Conservation (phyloP, 306 rosid species). For the Fragaria iinumae region DNA sequence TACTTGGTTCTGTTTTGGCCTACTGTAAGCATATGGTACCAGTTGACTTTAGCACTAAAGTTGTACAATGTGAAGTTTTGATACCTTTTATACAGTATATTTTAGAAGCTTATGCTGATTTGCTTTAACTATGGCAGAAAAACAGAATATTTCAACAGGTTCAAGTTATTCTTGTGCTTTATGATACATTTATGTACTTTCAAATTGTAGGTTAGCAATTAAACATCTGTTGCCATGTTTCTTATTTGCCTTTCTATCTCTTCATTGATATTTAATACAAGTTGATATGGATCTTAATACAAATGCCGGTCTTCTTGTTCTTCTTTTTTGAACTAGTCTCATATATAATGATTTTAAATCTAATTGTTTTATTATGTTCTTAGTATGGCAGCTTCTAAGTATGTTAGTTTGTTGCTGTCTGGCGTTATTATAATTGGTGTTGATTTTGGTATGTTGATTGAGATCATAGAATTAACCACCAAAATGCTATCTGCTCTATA, state of each 20-base stretch:
- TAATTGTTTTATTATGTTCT: not conserved
- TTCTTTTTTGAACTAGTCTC: not conserved
- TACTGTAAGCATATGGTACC: not conserved
- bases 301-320: not conserved
- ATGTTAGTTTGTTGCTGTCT: not conserved
- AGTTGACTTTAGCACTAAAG: not conserved
- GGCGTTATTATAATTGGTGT: not conserved
- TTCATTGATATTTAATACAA: not conserved
- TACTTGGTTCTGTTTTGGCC: slow-evolving; percentile 20
- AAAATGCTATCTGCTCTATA: not conserved
- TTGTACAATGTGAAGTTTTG: not conserved
- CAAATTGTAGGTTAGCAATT: not conserved
- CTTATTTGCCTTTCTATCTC: not conserved
- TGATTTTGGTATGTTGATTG: not conserved
- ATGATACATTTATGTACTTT: not conserved
- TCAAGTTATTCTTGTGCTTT: not conserved
- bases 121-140: not conserved
- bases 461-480: not conserved
- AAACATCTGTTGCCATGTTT: not conserved
- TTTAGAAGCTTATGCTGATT: not conserved
- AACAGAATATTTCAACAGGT: not conserved
- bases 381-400: not conserved
- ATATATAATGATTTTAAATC: not conserved
- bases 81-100: not conserved
- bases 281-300: not conserved